Conservation (phyloP, 179 eudicot species). For the Camellia oleifera region DNA sequence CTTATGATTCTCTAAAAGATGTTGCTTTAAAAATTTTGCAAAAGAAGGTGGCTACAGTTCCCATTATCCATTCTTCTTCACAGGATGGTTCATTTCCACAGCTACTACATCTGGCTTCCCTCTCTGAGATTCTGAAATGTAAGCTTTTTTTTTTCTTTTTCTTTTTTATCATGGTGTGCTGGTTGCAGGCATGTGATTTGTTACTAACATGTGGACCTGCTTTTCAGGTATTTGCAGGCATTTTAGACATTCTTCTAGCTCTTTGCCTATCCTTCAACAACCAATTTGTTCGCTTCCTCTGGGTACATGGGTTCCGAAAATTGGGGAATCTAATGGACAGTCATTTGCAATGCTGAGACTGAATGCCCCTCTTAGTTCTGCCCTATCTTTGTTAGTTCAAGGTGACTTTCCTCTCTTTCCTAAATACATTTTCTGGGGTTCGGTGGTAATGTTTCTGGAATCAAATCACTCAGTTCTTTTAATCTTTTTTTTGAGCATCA, state of each 20-base stretch:
- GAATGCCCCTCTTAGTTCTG: constrained; percentile 76
- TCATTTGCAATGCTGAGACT: constrained; percentile 89
- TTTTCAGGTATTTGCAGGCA: constrained; percentile 46
- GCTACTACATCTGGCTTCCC: constrained; percentile 40
- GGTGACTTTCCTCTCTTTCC: constrained; percentile 38
- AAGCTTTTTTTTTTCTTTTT: constrained; percentile 7
- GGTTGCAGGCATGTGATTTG: neutral
- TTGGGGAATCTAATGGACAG: constrained; percentile 70
- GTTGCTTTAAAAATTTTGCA: constrained; percentile 53
- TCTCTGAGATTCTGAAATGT: constrained; percentile 38
- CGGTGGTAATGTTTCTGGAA: neutral
- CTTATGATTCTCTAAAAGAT: constrained; percentile 52
- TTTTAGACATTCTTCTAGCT: constrained; percentile 36
- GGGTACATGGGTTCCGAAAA: constrained; percentile 98
- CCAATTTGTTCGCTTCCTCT: constrained; percentile 65
- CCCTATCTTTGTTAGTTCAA: constrained; percentile 78
- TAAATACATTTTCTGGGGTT: neutral
- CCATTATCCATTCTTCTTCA: constrained; percentile 50
- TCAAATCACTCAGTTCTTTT: neutral
- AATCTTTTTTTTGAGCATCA: too few species aligned
- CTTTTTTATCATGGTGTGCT: neutral
- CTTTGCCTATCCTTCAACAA: constrained; percentile 39
- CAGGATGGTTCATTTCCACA: constrained; percentile 34
- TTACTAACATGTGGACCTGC: constrained; percentile 15
- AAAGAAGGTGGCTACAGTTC: constrained; percentile 56